These are phyloP conservation scores for Oryza punctata DNA, from an alignment of 176 grass and related monocot genomes.

Conservation along the genomic window DNA sequence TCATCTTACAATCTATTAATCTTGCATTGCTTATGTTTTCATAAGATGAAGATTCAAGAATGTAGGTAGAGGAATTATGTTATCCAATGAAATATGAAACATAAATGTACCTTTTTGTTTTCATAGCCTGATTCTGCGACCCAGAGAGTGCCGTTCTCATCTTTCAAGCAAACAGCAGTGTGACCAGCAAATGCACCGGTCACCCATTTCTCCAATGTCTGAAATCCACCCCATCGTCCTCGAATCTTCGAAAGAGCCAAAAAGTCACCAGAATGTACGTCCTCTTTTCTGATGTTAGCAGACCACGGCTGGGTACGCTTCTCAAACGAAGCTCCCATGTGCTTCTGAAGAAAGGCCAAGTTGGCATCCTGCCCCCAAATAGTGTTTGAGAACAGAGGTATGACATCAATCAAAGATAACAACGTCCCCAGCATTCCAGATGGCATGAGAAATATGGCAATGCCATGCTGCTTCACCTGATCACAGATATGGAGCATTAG, in stretches of 20 bases:
- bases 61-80: background rate
- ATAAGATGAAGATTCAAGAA: background rate
- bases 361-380: slow-evolving; percentile 92
- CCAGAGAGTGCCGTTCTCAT: slow-evolving; percentile 81
- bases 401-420: slow-evolving; percentile 80
- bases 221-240: slow-evolving; percentile 96
- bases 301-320: slow-evolving; percentile 65
- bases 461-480: slow-evolving; percentile 95
- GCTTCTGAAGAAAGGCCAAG: slow-evolving; percentile 84
- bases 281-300: slow-evolving; percentile 63
- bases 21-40: background rate
- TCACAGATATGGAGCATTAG: background rate
- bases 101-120: slow-evolving; percentile 69
- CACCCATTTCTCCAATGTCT: slow-evolving; percentile 98
- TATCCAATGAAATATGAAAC: background rate
- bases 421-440: slow-evolving; percentile 94
- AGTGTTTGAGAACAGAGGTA: slow-evolving; percentile 93
- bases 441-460: slow-evolving; percentile 93
- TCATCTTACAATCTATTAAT: background rate
- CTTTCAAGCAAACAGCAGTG: slow-evolving; percentile 91
- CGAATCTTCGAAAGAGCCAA: slow-evolving; percentile 89
- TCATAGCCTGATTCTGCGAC: slow-evolving; percentile 96
- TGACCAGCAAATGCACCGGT: slow-evolving; percentile 97
- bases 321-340: slow-evolving; percentile 89
- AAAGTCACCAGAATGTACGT: slow-evolving; percentile 90